Evolutionary conservation across 2,329 filamentous ascomycete species (phyloP).

Genomic region (Ophiostoma pallidulum): DNA sequence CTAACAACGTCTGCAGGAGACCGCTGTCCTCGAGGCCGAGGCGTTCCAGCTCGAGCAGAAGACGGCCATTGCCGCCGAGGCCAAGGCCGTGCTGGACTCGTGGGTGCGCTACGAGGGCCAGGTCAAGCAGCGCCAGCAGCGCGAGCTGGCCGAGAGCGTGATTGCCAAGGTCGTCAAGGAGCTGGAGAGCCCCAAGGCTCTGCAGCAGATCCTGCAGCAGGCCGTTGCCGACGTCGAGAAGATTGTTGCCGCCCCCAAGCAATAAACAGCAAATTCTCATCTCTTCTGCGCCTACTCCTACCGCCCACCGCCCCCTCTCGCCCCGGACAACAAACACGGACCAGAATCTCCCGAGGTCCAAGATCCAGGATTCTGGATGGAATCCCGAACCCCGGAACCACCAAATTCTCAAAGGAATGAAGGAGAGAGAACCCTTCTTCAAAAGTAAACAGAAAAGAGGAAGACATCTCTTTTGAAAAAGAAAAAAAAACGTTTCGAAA

Average conservation of each 20-base stretch:
- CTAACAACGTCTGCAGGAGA: constrained; percentile 58
- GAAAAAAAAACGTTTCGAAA: background rate
- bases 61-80: constrained; percentile 84
- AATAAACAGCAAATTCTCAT: constrained; percentile 50
- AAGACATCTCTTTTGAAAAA: constrained; percentile 1
- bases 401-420: too few species aligned
- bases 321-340: too few species aligned
- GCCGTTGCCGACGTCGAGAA: constrained; percentile 94
- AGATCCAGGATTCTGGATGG: too few species aligned
- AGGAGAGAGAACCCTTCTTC: background rate
- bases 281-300: too few species aligned
- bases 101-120: constrained; percentile 98
- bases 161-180: constrained; percentile 99
- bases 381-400: too few species aligned
- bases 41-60: constrained; percentile 96
- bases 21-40: constrained; percentile 88
- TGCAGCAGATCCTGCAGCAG: constrained; percentile 97
- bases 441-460: constrained; percentile 5
- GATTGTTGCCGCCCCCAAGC: constrained; percentile 38
- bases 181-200: constrained; percentile 91
- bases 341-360: too few species aligned
- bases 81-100: constrained; percentile 90
- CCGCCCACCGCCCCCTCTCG: too few species aligned
- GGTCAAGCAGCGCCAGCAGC: constrained; percentile 98
- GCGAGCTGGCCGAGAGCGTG: constrained; percentile 82